These are phyloP conservation scores for Candida gorgasii DNA, from an alignment of 805 yeast species.

Conservation along the genomic window DNA sequence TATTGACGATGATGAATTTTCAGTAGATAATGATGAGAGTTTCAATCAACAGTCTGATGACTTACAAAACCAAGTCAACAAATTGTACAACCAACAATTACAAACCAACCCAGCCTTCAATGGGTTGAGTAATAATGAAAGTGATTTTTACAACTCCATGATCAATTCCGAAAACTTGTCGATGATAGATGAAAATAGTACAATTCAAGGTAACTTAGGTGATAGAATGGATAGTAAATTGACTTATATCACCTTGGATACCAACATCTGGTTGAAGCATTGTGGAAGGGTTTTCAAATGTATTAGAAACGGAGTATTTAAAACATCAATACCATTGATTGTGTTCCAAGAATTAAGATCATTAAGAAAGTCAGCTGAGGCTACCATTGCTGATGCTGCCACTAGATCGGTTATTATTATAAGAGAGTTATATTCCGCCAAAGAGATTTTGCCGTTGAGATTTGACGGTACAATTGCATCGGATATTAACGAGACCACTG, in stretches of 20 bases:
- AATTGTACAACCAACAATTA: constrained; percentile 20
- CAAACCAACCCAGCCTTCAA: constrained; percentile 12
- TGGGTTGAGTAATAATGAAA: constrained; percentile 13
- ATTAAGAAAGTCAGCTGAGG: constrained; percentile 68
- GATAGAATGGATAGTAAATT: constrained; percentile 56
- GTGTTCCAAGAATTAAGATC: constrained; percentile 79
- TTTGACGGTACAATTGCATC: constrained; percentile 71
- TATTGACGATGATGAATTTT: constrained; percentile 20
- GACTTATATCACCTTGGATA: constrained; percentile 66
- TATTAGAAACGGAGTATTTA: constrained; percentile 58
- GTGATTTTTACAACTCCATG: constrained; percentile 26
- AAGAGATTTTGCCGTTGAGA: constrained; percentile 57
- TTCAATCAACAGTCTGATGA: constrained; percentile 33
- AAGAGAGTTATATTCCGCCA: constrained; percentile 61
- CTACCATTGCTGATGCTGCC: constrained; percentile 75
- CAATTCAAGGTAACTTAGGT: constrained; percentile 52
- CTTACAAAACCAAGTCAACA: constrained; percentile 16
- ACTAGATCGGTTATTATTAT: constrained; percentile 76
- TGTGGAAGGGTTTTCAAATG: constrained; percentile 76
- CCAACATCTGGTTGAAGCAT: constrained; percentile 79
- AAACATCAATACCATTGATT: constrained; percentile 66
- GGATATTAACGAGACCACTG: constrained; percentile 69
- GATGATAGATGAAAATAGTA: constrained; percentile 13
- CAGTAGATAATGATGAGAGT: constrained; percentile 7
- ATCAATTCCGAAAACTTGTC: constrained; percentile 21